Base-by-base conservation (phyloP, 2,329 filamentous ascomycete species). In the Cytospora paraplurivora region DNA sequence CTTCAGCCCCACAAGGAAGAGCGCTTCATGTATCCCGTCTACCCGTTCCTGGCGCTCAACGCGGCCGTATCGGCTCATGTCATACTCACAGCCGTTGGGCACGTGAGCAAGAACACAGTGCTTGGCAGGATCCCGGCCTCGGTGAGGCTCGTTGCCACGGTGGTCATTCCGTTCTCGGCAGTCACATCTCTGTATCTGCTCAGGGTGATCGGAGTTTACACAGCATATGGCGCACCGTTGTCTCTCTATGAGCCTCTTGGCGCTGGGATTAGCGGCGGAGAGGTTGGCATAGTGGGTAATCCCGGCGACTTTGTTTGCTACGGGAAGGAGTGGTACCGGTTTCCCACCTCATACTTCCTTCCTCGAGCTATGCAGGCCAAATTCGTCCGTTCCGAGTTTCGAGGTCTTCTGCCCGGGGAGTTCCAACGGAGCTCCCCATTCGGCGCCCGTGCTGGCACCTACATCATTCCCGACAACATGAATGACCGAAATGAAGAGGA, bases 241-340 rank as follows among this genome's bases (percentile, higher is more conserved):
- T 82, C 82, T 27, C 79, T 93, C 17, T 93, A 93, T 73, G 74
- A 82, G 41, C 87, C 88, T 1, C 80, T 98, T 1, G 82, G 88
- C 62, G 82, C 85, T 21, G 78, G 77, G 15, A 74, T 78, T 1
- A 71, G 81, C 21, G 78, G 79, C 52, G 71, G 81, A 15, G 71
- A 78, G 15, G 53, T 60, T 44, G 65, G 61, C 10, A 82, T 79
- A 1, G 69, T 90, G 7, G 84, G 86, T 2, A 76, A 78, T 0
- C 74, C 78, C 1, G 90, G 88, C 17, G 89, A 92, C 67, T 87
- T 82, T 19, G 86, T 99, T 3, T 99, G 95, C 74, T 85, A 97
- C 47, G 93, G 92, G 34, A 99, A 98, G 74, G 95, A 99, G 74
- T 99, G 95, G 95, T 97, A 99, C 75, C 91, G 95, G 41, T 98